Base-by-base conservation (phyloP, 2,329 filamentous ascomycete genomes). In the Trichoderma harzianum region DNA sequence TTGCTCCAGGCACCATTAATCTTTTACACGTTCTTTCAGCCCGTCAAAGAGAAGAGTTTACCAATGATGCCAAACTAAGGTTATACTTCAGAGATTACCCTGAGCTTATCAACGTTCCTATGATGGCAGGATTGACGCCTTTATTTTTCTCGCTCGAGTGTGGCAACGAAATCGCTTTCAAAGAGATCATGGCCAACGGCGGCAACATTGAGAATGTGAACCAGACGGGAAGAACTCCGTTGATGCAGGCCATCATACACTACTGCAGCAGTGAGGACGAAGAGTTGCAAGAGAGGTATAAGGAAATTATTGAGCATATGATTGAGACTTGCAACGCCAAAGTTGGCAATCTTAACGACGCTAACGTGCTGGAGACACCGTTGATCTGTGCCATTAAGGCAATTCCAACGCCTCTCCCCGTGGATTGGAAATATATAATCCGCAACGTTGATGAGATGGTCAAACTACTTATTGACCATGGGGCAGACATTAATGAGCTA, bases 21-120 rank as follows among this genome's bases (percentile, higher is more conserved):
- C 10, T 73, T 53, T 64, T 70, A n/a, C 72, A 73, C 12, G 21
- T 73, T 14, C 21, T 73, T 14, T 70, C 72, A 16, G 61, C 71
- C 7, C 21, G 36, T 4, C 3, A 60, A 6, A 34, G 7, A 3
- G 43, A 39, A 34, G 8, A 14, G 4, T 36, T 18, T 24, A 32
- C 1, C 5, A 7, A 71, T 3, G 7, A 21, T n/a, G 21, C 12
- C 21, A 39, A 18, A 12, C 21, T 10, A 36, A 24, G 1, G 47
- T 34, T 30, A 21, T 62, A 64, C 18, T 72, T 69, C n/a, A 18
- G 18, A 2, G 32, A 14, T 14, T 60, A 34, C 3, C 11, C n/a
- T 7, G 30, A 28, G 26, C 12, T 43, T 16, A n/a, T 57, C n/a
- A 55, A 73, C 21, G 43, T 26, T 5, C 63, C 24, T 3, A 10